phyloP scores from a whole-genome alignment of 192 early-diverging fungal species.

The Backusella psychrophila region DNA sequence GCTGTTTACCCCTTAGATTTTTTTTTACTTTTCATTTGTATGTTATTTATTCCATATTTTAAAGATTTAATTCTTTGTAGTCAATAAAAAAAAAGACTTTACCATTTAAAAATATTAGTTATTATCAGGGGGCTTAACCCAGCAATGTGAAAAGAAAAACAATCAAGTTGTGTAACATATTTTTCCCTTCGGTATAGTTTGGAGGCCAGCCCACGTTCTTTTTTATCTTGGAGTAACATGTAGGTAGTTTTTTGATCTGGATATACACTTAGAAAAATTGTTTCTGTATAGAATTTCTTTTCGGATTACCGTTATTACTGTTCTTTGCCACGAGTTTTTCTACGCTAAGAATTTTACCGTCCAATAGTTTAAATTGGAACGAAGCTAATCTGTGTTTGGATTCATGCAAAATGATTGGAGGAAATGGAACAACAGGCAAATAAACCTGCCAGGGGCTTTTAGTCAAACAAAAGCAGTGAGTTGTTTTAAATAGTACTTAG shows the following conservation, averaged over 20 bases:
- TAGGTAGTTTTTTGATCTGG: background rate
- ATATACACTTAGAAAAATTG: no score
- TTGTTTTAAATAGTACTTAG: background rate
- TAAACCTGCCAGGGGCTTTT: background rate
- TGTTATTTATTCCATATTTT: constrained; percentile 10
- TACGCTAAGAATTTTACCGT: background rate
- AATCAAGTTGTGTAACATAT: background rate
- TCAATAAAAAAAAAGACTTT: background rate
- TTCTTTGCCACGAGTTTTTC: background rate
- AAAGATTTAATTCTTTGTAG: constrained; percentile 3
- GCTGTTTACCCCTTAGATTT: background rate
- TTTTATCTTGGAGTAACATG: background rate
- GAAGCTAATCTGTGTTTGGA: background rate
- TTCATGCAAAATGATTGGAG: background rate
- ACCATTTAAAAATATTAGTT: background rate
- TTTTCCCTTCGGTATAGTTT: background rate
- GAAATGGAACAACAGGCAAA: background rate
- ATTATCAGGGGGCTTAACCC: background rate
- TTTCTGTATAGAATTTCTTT: background rate
- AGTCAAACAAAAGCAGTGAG: background rate
- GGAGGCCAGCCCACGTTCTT: background rate
- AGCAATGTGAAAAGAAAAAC: background rate
- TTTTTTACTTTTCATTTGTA: constrained; percentile 3
- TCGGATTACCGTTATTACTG: background rate
- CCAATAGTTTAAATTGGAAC: background rate